A percentile compares a stretch with the other conserved stretches of the same genome.
phyloP scores from a whole-genome alignment of 2,329 filamentous ascomycete genomes.

The Botryotinia calthae region DNA sequence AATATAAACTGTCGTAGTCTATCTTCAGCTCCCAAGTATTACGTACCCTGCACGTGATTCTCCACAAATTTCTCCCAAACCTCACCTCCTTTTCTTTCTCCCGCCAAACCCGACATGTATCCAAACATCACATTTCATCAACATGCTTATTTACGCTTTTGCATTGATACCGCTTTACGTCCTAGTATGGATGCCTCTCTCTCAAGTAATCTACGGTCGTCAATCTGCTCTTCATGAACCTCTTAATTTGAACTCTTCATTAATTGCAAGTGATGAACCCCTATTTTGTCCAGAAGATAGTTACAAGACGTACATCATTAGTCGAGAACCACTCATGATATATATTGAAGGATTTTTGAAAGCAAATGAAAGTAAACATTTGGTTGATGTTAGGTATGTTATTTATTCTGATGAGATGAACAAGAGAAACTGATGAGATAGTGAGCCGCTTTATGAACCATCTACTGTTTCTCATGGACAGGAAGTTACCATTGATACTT shows the following conservation, averaged over 20 bases:
- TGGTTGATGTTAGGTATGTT: conserved; percentile 52
- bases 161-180: conserved; percentile 36
- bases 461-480: conserved; percentile 53
- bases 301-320: conserved; percentile 48
- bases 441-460: conserved; percentile 49
- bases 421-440: conserved; percentile 28
- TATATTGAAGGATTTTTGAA: conserved; percentile 57
- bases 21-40: neutral
- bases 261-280: conserved; percentile 36
- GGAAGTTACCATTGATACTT: conserved; percentile 47
- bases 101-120: neutral
- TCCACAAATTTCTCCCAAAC: neutral
- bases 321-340: conserved; percentile 53
- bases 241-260: conserved; percentile 31
- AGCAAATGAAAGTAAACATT: conserved; percentile 47
- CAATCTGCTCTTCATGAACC: conserved; percentile 17
- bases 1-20: neutral
- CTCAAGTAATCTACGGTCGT: conserved; percentile 27
- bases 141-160: conserved; percentile 35
- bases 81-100: conserved; percentile 10
- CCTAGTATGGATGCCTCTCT: conserved; percentile 34
- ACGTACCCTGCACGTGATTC: neutral
- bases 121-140: neutral
- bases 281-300: conserved; percentile 32
- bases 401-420: neutral